Percentiles rank a stretch among this genome's conserved stretches.
These are phyloP conservation scores for Suillus subaureus DNA, from an alignment of 768 basidiomycete species.

Conservation along the genomic window DNA sequence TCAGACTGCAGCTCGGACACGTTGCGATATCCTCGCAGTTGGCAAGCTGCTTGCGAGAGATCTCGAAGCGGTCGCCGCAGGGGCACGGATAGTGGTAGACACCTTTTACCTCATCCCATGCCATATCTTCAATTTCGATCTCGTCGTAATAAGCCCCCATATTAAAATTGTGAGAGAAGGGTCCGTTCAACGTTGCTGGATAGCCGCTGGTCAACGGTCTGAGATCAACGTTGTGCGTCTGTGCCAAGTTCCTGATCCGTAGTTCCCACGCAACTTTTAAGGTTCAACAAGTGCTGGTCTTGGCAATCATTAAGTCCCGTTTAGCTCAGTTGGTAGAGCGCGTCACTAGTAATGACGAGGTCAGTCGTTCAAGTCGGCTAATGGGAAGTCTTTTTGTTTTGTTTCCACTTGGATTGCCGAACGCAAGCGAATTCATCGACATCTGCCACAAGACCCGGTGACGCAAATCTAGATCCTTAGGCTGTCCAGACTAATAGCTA, in stretches of 20 bases:
- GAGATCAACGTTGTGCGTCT: not conserved
- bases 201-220: not conserved
- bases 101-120: constrained; percentile 77
- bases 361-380: constrained; percentile 46
- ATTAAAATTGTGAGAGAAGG: not conserved
- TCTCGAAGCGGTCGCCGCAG: constrained; percentile 98
- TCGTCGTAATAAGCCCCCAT: constrained; percentile 96
- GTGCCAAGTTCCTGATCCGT: not conserved
- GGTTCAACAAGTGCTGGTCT: not conserved
- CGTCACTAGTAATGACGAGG: constrained; percentile 51
- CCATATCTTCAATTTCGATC: constrained; percentile 96
- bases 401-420: not conserved
- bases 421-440: too few relatives aligned
- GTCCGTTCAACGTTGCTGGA: not conserved
- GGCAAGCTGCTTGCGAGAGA: constrained; percentile 79
- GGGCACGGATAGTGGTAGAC: constrained; percentile 98
- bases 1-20: constrained; percentile 94
- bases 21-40: constrained; percentile 93
- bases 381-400: constrained; percentile 33
- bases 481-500: too few relatives aligned
- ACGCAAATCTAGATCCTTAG: too few relatives aligned
- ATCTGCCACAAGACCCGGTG: not conserved
- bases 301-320: not conserved
- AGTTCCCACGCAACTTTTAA: not conserved
- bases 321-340: constrained; percentile 37